These are phyloP conservation scores for Pythium aristosporum DNA, from an alignment of 352 stramenopile genomes.

Conservation along the genomic window DNA sequence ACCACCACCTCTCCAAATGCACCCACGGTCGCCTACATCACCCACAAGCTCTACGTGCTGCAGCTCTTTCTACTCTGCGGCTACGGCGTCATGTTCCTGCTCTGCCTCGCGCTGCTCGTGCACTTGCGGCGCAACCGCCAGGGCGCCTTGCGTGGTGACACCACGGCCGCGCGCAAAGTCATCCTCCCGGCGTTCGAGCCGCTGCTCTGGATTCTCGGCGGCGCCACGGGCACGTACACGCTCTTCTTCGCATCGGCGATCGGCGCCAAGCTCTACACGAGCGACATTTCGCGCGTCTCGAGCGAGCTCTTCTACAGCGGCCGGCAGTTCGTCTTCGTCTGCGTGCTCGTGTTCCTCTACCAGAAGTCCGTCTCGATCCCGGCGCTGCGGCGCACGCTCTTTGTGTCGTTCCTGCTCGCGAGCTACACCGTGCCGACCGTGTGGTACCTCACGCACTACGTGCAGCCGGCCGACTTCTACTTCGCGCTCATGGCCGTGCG, in stretches of 20 bases:
- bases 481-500: slow-evolving; percentile 34
- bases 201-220: slow-evolving; percentile 46
- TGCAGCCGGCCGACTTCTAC: background rate
- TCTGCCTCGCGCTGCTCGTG: slow-evolving; percentile 30
- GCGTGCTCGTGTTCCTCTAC: slow-evolving; percentile 53
- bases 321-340: slow-evolving; percentile 55
- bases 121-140: slow-evolving; percentile 61
- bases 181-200: slow-evolving; percentile 72
- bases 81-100: slow-evolving; percentile 29
- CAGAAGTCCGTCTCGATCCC: slow-evolving; percentile 58
- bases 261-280: slow-evolving; percentile 21
- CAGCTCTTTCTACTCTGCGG: slow-evolving; percentile 20
- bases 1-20: background rate
- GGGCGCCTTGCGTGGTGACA: slow-evolving; percentile 47
- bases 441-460: slow-evolving; percentile 31
- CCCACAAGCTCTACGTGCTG: slow-evolving; percentile 21
- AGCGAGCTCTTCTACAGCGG: slow-evolving; percentile 46
- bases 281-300: slow-evolving; percentile 34
- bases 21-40: slow-evolving; percentile 12
- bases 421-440: slow-evolving; percentile 55
- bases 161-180: slow-evolving; percentile 51
- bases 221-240: slow-evolving; percentile 16
- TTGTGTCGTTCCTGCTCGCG: slow-evolving; percentile 46
- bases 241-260: slow-evolving; percentile 38
- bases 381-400: slow-evolving; percentile 42